Conservation (phyloP, 352 stramenopile species). For the Phytopythium litorale region DNA sequence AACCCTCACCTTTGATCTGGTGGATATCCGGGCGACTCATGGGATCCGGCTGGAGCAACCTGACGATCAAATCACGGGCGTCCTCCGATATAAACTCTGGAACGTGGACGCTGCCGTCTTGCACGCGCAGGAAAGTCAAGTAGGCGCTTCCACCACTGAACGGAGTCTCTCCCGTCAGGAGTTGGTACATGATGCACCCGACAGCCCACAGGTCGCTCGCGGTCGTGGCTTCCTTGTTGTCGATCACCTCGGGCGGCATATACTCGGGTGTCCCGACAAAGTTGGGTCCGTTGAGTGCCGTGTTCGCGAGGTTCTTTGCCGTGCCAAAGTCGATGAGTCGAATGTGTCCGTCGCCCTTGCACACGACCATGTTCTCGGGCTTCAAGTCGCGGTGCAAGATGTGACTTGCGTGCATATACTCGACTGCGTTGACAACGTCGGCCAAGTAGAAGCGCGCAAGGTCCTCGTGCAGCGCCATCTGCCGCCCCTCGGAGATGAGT, state of each 20-base stretch:
- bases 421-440: conserved; percentile 88
- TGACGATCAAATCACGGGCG: conserved; percentile 59
- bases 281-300: conserved; percentile 70
- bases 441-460: conserved; percentile 84
- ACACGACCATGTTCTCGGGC: conserved; percentile 95
- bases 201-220: conserved; percentile 76
- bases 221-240: conserved; percentile 64
- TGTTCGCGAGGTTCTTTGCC: conserved; percentile 63
- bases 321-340: conserved; percentile 85
- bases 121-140: conserved; percentile 71
- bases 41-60: conserved; percentile 49
- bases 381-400: conserved; percentile 95
- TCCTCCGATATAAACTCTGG: conserved; percentile 60
- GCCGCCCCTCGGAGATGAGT: conserved; percentile 77
- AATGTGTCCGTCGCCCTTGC: conserved; percentile 47
- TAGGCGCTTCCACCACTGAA: conserved; percentile 79
- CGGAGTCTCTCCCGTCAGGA: conserved; percentile 75
- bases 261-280: conserved; percentile 89
- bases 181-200: conserved; percentile 73
- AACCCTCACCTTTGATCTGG: conserved; percentile 53
- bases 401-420: conserved; percentile 90
- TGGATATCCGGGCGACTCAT: conserved; percentile 31
- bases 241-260: conserved; percentile 83
- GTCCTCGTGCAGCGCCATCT: conserved; percentile 74
- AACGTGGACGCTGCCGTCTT: conserved; percentile 52